These are phyloP conservation scores for Leccinum boreale DNA, from an alignment of 768 basidiomycete genomes.

Conservation along the genomic window DNA sequence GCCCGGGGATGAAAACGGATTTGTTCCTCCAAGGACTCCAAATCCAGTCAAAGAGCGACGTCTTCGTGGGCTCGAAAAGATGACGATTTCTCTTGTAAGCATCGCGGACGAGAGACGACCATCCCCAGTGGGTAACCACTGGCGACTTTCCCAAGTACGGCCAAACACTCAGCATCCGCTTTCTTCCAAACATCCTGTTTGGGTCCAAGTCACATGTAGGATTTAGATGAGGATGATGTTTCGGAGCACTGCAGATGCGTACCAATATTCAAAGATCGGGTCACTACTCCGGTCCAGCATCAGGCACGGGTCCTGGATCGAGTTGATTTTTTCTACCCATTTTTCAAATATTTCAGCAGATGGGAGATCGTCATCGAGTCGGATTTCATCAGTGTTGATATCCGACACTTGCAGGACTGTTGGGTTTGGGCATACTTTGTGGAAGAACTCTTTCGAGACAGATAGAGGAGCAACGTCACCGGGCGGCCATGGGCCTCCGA, in stretches of 20 bases:
- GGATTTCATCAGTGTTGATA: slow-evolving; percentile 29
- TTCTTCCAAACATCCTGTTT: slow-evolving; percentile 34
- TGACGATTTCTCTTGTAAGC: slow-evolving; percentile 32
- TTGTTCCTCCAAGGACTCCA: not conserved
- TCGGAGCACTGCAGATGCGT: slow-evolving; percentile 5
- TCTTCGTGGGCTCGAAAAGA: slow-evolving; percentile 16
- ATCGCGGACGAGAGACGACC: slow-evolving; percentile 35
- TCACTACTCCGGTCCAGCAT: slow-evolving; percentile 27
- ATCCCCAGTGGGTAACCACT: slow-evolving; percentile 34
- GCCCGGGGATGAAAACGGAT: slow-evolving; percentile 31
- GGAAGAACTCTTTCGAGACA: slow-evolving; percentile 35
- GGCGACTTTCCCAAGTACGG: slow-evolving; percentile 33
- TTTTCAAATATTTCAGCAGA: slow-evolving; percentile 32
- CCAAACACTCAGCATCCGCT: slow-evolving; percentile 36
- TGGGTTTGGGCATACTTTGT: slow-evolving; percentile 39
- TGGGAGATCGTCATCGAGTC: slow-evolving; percentile 21
- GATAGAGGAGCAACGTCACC: slow-evolving; percentile 34
- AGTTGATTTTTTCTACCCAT: slow-evolving; percentile 37
- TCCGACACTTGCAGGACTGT: slow-evolving; percentile 30
- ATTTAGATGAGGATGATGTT: not conserved
- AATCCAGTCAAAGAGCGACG: not conserved
- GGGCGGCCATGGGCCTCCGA: slow-evolving; percentile 36
- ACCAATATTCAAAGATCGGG: slow-evolving; percentile 39
- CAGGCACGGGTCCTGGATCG: slow-evolving; percentile 39
- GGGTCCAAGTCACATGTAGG: not conserved